phyloP scores from a whole-genome alignment of 352 stramenopile genomes.

The Phytophthora melonis region DNA sequence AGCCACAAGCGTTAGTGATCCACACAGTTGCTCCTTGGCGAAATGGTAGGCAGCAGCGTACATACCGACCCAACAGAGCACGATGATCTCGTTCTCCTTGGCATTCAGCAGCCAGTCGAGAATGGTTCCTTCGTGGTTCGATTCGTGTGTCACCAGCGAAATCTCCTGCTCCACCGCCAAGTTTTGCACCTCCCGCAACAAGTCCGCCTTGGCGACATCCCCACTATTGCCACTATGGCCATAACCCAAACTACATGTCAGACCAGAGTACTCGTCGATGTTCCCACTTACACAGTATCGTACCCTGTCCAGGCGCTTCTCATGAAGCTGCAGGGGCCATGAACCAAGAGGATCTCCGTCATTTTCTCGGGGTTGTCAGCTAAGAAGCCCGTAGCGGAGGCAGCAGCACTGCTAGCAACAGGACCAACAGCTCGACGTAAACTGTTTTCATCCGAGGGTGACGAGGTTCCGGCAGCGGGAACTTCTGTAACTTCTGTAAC shows the following conservation, averaged over 20 bases:
- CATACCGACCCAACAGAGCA: conserved; percentile 57
- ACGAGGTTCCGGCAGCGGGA: conserved; percentile 1
- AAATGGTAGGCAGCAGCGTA: too few relatives aligned
- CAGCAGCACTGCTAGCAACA: neutral
- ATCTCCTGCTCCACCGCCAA: conserved; percentile 27
- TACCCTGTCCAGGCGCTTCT: conserved; percentile 27
- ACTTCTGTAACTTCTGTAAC: neutral
- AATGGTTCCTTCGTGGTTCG: conserved; percentile 35
- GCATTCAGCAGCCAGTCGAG: conserved; percentile 39
- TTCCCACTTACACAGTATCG: neutral
- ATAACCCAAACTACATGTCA: neutral
- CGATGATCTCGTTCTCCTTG: conserved; percentile 34
- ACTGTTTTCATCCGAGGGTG: conserved; percentile 2
- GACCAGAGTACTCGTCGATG: neutral
- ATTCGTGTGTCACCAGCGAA: conserved; percentile 28
- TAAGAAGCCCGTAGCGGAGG: conserved; percentile 7
- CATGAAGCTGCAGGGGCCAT: conserved; percentile 34
- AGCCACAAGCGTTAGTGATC: neutral
- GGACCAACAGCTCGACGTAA: conserved; percentile 6
- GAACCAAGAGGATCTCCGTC: conserved; percentile 32
- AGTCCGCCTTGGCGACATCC: conserved; percentile 17
- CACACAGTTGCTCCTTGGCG: neutral
- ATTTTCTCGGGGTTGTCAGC: conserved; percentile 9
- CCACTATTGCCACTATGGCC: conserved; percentile 3
- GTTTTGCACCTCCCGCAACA: conserved; percentile 26